Evolutionary conservation across 2,329 filamentous ascomycete genomes (phyloP), one percentile per base, ranked within the genome.

Genomic region (Dactylellina cionopaga): DNA sequence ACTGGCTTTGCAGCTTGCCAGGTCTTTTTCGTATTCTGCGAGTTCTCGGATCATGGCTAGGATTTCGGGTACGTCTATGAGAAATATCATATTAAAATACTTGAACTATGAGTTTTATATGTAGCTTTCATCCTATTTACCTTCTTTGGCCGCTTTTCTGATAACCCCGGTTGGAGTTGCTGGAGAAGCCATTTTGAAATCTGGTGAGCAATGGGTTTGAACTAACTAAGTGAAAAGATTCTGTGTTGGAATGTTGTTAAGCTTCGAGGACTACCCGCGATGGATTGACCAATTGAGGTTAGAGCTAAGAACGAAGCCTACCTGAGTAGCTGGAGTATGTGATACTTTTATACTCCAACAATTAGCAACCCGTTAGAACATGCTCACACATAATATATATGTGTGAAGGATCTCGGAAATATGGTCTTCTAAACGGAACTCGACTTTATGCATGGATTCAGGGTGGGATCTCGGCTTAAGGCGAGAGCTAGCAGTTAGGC

Each of bases 11-110:
- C 84, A 83, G 5, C 84, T 82, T 76, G 89, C 83, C 1, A 89
- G 83, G 77, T 90, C 90, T 25, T 94, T 88, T 80, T 97, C 92
- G 83, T 97, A 96, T 76, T 89, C 87, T 76, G 94, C 94, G 6
- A 98, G 88, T 79, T 92, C 94, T 60, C 88, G 86, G 81, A 98
- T 92, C 78, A 97, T 84, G 75, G 84, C 81, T 24, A 96, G 87
- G 80, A 98, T 96, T n/a, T 84, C 83, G 22, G 89, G 86, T 65
- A 96, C 87, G 78, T 98, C 94, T 96, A 75, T 39, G 9, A 9
- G 31, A 37, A 15, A 15, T 15, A 17, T 46, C 29, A 44, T 43
- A 2, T 51, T 31, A 19, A 51, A 11, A 7, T 11, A 15, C 24
- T 74, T 51, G 24, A 13, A 44, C 5, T 55, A n/a, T 17, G 9